phyloP scores from a whole-genome alignment of 2,329 filamentous ascomycete species.

The Fusarium ambrosium region DNA sequence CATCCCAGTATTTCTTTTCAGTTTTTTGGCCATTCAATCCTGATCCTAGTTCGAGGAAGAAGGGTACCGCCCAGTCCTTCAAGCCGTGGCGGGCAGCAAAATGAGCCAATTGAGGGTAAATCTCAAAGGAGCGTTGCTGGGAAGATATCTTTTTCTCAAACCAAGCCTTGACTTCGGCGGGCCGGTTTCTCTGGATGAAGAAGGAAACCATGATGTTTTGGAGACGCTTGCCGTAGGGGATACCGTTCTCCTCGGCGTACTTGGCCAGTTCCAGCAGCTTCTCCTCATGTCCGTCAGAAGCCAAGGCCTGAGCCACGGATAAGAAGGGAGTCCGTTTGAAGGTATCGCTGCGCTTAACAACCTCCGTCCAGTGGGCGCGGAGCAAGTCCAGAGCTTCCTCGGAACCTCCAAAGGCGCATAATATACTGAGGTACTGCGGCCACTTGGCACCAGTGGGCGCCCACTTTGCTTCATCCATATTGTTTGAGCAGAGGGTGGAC shows the following conservation, averaged over 20 bases:
- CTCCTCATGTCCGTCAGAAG: conserved; percentile 68
- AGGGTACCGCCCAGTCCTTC: conserved; percentile 70
- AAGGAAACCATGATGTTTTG: conserved; percentile 71
- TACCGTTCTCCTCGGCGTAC: conserved; percentile 62
- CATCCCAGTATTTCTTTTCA: conserved; percentile 76
- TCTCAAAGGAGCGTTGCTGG: conserved; percentile 33
- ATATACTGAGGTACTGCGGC: conserved; percentile 53
- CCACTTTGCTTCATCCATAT: conserved; percentile 35
- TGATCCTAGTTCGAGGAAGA: conserved; percentile 68
- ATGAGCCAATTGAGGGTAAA: conserved; percentile 50
- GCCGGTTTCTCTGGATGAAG: conserved; percentile 69
- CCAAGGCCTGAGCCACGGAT: conserved; percentile 67
- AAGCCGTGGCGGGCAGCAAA: conserved; percentile 73
- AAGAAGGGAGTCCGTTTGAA: conserved; percentile 44
- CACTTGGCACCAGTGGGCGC: conserved; percentile 44
- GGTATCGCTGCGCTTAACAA: conserved; percentile 31
- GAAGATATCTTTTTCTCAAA: conserved; percentile 68
- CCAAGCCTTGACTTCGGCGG: conserved; percentile 76
- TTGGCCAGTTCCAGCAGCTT: conserved; percentile 70
- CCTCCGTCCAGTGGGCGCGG: conserved; percentile 48
- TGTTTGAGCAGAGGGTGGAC: conserved; percentile 39
- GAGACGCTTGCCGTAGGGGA: conserved; percentile 60
- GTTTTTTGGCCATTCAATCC: conserved; percentile 57
- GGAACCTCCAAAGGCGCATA: conserved; percentile 68
- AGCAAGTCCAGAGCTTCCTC: conserved; percentile 65